Conservation (phyloP, 208 protist genomes). For the Crithidia expoeki region DNA sequence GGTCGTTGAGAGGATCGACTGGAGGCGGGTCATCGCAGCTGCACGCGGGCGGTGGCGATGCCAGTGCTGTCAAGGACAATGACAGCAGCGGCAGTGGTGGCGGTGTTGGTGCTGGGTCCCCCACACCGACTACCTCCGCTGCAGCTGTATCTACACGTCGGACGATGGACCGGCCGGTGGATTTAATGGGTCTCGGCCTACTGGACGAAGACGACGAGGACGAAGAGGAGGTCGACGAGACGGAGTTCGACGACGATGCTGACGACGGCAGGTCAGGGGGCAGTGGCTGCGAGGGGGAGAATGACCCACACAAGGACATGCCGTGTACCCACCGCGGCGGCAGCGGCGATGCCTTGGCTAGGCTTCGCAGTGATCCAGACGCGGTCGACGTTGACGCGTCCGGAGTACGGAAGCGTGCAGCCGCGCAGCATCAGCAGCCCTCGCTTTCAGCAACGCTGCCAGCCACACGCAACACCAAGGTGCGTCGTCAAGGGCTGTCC, state of each 20-base stretch:
- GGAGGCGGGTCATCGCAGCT: background rate
- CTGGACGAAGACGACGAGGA: constrained; percentile 37
- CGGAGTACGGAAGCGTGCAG: background rate
- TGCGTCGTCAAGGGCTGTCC: background rate
- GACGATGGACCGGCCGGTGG: background rate
- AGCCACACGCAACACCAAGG: too few relatives aligned
- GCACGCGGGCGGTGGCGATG: background rate
- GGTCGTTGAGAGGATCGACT: background rate
- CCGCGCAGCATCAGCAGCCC: background rate
- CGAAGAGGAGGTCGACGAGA: constrained; percentile 31
- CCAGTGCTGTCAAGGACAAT: background rate
- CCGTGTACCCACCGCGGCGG: background rate
- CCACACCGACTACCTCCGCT: background rate
- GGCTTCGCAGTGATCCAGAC: background rate
- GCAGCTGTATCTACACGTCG: background rate
- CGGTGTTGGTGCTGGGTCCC: background rate
- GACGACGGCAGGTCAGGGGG: too few relatives aligned
- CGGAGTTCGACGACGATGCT: background rate
- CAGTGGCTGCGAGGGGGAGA: background rate
- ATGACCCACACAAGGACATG: background rate
- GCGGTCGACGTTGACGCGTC: background rate
- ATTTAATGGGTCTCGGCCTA: constrained; percentile 29
- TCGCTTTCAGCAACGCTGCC: too few relatives aligned
- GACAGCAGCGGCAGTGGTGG: background rate
- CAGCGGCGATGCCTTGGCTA: constrained; percentile 7